Evolutionary conservation across 1,139 yeast genomes (phyloP), one percentile per base, ranked within the genome.

Genomic region (Pichia cactophila): DNA sequence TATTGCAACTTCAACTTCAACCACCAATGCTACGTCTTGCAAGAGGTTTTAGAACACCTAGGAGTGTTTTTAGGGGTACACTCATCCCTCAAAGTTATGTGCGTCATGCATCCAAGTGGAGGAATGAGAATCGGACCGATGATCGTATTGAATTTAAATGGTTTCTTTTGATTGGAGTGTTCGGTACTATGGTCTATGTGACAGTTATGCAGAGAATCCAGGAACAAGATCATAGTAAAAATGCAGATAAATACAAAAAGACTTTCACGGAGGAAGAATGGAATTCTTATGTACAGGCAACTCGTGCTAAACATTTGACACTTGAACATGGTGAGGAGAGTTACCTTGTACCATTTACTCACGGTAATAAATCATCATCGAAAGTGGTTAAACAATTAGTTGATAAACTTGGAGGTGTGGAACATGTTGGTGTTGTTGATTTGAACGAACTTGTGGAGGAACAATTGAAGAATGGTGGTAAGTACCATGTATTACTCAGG

Each of bases 221-320:
- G 33, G 60, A 50, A 9, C 66, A 66, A 46, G 68, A 64, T 46
- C 58, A 65, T 5, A 41, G 56, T 6, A 57, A 54, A 42, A 57
- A 64, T 36, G 49, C 61, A 28, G 57, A 57, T n/a, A 62, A 59
- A 49, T 54, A 58, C 26, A 77, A 76, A 58, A 79, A 69, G 38
- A 72, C 79, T 33, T 70, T 70, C 55, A 70, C 81, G 11, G 86
- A 81, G 57, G 74, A 74, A 50, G 94, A 86, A 58, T 83, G 80
- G 70, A 83, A 80, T 55, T 65, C 70, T 45, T 58, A 64, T 35
- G 59, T 71, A 55, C 69, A 74, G 8, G 81, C 83, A 4, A 71
- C 81, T 57, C 81, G 71, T 60, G 72, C 86, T 62, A 73, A 83
- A 53, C 65, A 69, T 46, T 70, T 75, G 50, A 58, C 78, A 46